Percentiles rank a stretch among this genome's conserved stretches.
These are phyloP conservation scores for Pythium scleroteichum DNA, from an alignment of 352 stramenopile genomes.

Conservation along the genomic window DNA sequence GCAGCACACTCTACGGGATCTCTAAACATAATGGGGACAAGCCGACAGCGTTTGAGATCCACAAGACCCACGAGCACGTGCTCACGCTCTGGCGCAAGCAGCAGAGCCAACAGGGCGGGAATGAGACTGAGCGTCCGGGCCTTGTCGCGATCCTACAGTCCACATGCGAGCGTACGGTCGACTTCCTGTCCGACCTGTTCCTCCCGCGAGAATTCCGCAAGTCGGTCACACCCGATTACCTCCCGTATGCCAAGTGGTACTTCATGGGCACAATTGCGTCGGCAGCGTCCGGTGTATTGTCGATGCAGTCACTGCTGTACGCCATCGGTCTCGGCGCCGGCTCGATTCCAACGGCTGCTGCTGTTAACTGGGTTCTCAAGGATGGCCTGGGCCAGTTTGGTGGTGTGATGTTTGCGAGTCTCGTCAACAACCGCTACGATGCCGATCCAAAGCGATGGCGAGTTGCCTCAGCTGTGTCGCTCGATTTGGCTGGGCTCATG, in stretches of 20 bases:
- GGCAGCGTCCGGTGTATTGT: slow-evolving; percentile 88
- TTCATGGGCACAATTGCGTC: slow-evolving; percentile 82
- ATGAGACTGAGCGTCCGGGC: slow-evolving; percentile 4
- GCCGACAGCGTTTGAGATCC: slow-evolving; percentile 26
- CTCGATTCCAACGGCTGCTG: slow-evolving; percentile 85
- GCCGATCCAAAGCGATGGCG: slow-evolving; percentile 94
- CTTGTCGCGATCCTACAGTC: slow-evolving; percentile 27
- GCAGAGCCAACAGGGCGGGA: slow-evolving; percentile 5
- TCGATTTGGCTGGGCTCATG: slow-evolving; percentile 91
- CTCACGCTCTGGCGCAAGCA: slow-evolving; percentile 36
- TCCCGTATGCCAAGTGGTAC: slow-evolving; percentile 85
- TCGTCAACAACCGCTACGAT: slow-evolving; percentile 94
- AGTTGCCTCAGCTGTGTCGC: slow-evolving; percentile 85
- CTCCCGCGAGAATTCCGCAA: slow-evolving; percentile 86
- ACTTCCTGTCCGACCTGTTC: slow-evolving; percentile 82
- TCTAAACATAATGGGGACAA: slow-evolving; percentile 6
- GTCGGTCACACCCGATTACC: slow-evolving; percentile 86
- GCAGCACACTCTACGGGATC: slow-evolving; percentile 37
- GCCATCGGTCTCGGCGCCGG: slow-evolving; percentile 92
- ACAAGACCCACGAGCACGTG: slow-evolving; percentile 39
- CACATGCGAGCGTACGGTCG: slow-evolving; percentile 37
- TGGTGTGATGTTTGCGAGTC: slow-evolving; percentile 91
- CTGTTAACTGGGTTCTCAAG: slow-evolving; percentile 97
- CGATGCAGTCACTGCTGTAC: slow-evolving; percentile 94
- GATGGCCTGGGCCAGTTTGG: slow-evolving; percentile 96